These are phyloP conservation scores for Fragaria ananassa DNA, from an alignment of 306 rosid genomes.

Conservation along the genomic window DNA sequence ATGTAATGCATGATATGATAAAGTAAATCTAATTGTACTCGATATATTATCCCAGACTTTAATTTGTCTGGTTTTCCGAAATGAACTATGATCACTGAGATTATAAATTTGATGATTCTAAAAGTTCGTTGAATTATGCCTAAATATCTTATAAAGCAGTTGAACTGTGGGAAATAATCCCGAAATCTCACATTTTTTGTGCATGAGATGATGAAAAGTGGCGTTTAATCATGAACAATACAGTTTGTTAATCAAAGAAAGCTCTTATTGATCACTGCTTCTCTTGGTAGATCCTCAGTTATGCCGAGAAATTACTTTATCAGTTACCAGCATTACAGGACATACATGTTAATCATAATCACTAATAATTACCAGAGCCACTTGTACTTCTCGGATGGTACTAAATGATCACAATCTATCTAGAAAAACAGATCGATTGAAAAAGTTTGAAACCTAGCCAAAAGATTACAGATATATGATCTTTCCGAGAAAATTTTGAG, in stretches of 20 bases:
- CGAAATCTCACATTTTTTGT: background rate
- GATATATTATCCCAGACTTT: background rate
- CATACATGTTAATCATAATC: background rate
- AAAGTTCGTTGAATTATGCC: background rate
- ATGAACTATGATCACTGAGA: background rate
- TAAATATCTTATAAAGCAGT: background rate
- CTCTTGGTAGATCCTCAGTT: background rate
- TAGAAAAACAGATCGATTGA: background rate
- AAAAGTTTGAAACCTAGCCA: background rate
- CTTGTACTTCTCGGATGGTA: conserved; percentile 8
- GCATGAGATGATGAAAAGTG: conserved; percentile 11
- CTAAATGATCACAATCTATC: background rate
- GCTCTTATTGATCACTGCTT: background rate
- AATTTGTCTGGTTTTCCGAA: background rate
- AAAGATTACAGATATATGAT: background rate
- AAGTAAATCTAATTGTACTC: background rate
- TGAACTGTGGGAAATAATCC: background rate
- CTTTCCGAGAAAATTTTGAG: background rate
- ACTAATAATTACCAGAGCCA: conserved; percentile 3
- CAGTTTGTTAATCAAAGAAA: background rate
- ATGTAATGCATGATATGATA: background rate
- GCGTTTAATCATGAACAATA: conserved; percentile 2
- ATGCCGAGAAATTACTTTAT: background rate
- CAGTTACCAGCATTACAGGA: background rate
- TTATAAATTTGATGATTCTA: background rate